Percentiles rank a stretch among this genome's conserved stretches.
Conservation (phyloP, 148 eudicot genomes). For the Dianthus caryophyllus region DNA sequence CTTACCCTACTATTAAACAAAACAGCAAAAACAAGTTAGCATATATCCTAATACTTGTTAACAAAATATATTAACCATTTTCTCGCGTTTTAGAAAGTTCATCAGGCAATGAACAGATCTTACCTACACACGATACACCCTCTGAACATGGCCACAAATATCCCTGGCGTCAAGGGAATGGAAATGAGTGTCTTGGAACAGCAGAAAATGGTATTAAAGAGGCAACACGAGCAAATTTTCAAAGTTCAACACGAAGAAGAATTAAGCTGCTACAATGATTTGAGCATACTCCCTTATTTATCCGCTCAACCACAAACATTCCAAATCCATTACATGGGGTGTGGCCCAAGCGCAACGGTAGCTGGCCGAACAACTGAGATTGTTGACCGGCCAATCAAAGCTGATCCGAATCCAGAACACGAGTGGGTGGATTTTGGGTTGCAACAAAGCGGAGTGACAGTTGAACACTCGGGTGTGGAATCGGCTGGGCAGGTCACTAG, state of each 20-base stretch:
- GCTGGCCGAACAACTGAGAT: slow-evolving; percentile 24
- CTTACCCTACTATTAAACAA: slow-evolving; percentile 30
- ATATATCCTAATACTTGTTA: slow-evolving; percentile 17
- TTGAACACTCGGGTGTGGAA: slow-evolving; percentile 23
- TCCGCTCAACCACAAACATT: slow-evolving; percentile 23
- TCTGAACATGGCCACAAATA: slow-evolving; percentile 23
- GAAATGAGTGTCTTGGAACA: slow-evolving; percentile 65
- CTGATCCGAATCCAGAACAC: slow-evolving; percentile 51
- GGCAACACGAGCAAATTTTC: slow-evolving; percentile 49
- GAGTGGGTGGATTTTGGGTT: slow-evolving; percentile 44
- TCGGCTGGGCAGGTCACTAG: slow-evolving; percentile 27
- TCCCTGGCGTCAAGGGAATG: slow-evolving; percentile 28
- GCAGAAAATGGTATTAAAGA: slow-evolving; percentile 47
- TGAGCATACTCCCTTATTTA: slow-evolving; percentile 27
- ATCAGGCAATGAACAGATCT: slow-evolving; percentile 34
- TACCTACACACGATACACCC: slow-evolving; percentile 42
- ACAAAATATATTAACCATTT: slow-evolving; percentile 15
- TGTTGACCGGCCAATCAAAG: slow-evolving; percentile 37
- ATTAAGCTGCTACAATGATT: slow-evolving; percentile 31
- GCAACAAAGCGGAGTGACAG: slow-evolving; percentile 26
- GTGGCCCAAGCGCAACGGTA: slow-evolving; percentile 5
- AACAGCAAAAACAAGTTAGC: slow-evolving; percentile 17
- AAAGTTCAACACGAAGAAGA: slow-evolving; percentile 31
- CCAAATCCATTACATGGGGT: slow-evolving; percentile 18
- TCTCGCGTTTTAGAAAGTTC: background rate